These are phyloP conservation scores for Colletotrichum camelliae DNA, from an alignment of 2,329 filamentous ascomycete species.

Conservation along the genomic window DNA sequence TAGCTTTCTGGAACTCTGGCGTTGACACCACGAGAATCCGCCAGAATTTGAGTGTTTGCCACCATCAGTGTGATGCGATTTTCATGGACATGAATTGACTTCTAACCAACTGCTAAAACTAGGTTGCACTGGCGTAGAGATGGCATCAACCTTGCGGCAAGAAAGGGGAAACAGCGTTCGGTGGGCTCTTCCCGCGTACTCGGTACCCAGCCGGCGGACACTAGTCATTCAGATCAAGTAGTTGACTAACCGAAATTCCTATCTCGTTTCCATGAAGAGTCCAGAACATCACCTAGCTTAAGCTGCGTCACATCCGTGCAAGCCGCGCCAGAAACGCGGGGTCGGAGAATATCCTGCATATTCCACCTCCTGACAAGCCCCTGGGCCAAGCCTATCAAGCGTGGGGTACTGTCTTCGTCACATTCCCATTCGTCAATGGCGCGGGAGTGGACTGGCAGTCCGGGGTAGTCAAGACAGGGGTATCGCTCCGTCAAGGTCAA, in stretches of 20 bases:
- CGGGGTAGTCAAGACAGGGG: neutral
- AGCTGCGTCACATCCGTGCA: neutral
- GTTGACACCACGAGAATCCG: neutral
- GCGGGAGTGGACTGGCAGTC: neutral
- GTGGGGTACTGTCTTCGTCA: neutral
- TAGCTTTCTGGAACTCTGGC: neutral
- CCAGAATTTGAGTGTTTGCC: neutral
- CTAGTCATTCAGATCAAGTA: neutral
- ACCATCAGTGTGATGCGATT: rapidly evolving
- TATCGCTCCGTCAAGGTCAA: neutral
- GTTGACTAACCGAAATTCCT: neutral
- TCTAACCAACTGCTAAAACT: neutral
- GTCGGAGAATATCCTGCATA: neutral
- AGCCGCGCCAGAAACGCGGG: neutral
- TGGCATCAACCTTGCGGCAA: neutral
- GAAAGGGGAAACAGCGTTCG: neutral
- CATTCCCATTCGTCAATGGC: neutral
- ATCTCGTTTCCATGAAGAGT: neutral
- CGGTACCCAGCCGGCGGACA: neutral
- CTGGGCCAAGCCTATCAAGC: neutral
- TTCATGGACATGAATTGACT: neutral
- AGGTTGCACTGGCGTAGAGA: neutral
- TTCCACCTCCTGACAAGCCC: neutral
- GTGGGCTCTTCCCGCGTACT: neutral
- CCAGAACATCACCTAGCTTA: neutral